Evolutionary conservation across 2,329 filamentous ascomycete genomes (phyloP).

Genomic region (Alternaria incomplexa): DNA sequence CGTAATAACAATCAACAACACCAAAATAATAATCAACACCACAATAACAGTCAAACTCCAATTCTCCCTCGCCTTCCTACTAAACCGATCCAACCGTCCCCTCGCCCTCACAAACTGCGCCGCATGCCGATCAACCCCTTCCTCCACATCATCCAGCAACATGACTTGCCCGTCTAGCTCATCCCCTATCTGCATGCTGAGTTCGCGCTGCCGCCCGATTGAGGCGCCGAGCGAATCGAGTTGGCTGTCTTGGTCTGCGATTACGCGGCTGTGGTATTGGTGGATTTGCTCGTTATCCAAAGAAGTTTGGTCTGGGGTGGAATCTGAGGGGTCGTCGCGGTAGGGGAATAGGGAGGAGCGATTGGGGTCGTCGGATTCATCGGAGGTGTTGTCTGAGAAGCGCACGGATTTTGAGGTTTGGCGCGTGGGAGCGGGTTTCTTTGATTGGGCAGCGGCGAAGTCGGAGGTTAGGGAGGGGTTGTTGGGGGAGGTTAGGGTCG

Average conservation of each 20-base stretch:
- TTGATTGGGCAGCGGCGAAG: constrained; percentile 46
- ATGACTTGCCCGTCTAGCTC: constrained; percentile 91
- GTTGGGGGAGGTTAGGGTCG: constrained; percentile 53
- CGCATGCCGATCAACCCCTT: constrained; percentile 80
- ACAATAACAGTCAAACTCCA: constrained; percentile 87
- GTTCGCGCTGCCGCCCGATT: constrained; percentile 86
- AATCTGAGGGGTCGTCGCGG: constrained; percentile 67
- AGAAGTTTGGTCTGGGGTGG: constrained; percentile 58
- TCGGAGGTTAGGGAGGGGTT: constrained; percentile 46
- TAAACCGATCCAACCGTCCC: constrained; percentile 73
- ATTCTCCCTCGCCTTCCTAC: constrained; percentile 78
- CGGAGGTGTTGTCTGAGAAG: constrained; percentile 70
- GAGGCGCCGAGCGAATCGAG: constrained; percentile 86
- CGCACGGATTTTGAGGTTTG: constrained; percentile 75
- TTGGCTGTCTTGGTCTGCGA: constrained; percentile 91
- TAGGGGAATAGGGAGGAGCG: constrained; percentile 71
- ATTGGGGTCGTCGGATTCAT: constrained; percentile 49
- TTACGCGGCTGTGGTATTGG: constrained; percentile 77
- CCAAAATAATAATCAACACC: constrained; percentile 77
- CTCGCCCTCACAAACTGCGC: constrained; percentile 76
- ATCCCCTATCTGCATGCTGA: constrained; percentile 95
- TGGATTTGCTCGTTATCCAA: constrained; percentile 87
- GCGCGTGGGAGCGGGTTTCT: constrained; percentile 33
- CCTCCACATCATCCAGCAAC: constrained; percentile 88
- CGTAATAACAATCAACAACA: constrained; percentile 78